Evolutionary conservation across 208 protist species (phyloP).

Genomic region (Porcisia deanei): DNA sequence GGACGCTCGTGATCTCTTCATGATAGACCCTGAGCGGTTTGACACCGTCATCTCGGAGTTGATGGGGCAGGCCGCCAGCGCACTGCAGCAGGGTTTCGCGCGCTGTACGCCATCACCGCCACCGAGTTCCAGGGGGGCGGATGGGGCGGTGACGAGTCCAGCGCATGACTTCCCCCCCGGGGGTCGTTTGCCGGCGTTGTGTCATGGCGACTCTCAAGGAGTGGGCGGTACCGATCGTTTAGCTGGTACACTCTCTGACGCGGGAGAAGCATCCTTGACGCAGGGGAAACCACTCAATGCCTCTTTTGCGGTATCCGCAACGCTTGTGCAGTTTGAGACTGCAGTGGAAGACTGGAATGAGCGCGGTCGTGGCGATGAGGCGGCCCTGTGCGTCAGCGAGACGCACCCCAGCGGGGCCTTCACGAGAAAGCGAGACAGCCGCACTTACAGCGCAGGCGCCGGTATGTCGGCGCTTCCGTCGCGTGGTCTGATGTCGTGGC

Average conservation of each 20-base stretch:
- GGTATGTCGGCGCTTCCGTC: background rate
- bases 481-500: background rate
- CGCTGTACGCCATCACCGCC: background rate
- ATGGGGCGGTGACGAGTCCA: background rate
- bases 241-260: background rate
- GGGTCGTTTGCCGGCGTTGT: background rate
- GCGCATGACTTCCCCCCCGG: background rate
- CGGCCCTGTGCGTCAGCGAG: background rate
- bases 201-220: background rate
- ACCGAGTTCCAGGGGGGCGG: background rate
- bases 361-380: background rate
- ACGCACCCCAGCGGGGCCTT: background rate
- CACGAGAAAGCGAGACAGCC: background rate
- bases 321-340: background rate
- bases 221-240: background rate
- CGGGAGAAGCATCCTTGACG: background rate
- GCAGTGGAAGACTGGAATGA: background rate
- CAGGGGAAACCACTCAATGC: background rate
- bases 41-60: constrained; percentile 83
- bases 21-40: constrained; percentile 77
- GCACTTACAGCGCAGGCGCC: background rate
- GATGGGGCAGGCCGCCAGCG: constrained; percentile 34
- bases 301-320: background rate
- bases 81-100: constrained; percentile 15
- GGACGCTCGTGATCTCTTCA: constrained; percentile 72